These are phyloP conservation scores for Alternaria infectoria DNA, from an alignment of 2,329 filamentous ascomycete genomes.

Conservation along the genomic window DNA sequence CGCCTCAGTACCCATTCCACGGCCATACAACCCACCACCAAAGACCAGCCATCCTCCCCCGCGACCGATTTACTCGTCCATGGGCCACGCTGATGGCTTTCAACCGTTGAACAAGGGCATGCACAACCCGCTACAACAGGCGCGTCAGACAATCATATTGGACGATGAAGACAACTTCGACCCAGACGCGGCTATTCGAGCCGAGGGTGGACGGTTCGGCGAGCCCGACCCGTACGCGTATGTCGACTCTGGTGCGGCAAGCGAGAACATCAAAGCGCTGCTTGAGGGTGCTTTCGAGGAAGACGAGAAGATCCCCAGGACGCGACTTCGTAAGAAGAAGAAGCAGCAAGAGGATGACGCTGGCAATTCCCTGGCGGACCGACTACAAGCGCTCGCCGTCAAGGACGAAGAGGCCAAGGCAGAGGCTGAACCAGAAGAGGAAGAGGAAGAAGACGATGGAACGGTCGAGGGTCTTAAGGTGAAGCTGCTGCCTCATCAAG, in stretches of 20 bases:
- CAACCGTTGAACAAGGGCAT: constrained; percentile 45
- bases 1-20: constrained; percentile 53
- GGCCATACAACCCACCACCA: constrained; percentile 54
- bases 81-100: constrained; percentile 49
- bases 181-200: constrained; percentile 54
- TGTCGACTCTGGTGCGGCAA: constrained; percentile 73
- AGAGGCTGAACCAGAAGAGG: constrained; percentile 42
- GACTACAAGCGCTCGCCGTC: constrained; percentile 53
- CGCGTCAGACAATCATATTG: constrained; percentile 50
- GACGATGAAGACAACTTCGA: constrained; percentile 55
- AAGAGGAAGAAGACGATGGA: constrained; percentile 62
- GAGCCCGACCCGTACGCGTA: constrained; percentile 64
- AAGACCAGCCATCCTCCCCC: constrained; percentile 58
- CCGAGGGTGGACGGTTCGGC: constrained; percentile 58
- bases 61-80: constrained; percentile 61
- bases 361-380: constrained; percentile 49
- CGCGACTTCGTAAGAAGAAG: constrained; percentile 54
- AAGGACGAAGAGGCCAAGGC: constrained; percentile 60
- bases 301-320: constrained; percentile 62
- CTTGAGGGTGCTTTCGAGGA: constrained; percentile 82
- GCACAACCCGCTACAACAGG: constrained; percentile 36
- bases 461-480: constrained; percentile 82
- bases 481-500: constrained; percentile 88
- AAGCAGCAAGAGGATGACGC: constrained; percentile 44
- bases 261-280: constrained; percentile 79